Conservation (phyloP, 345 rosid species). For the Mangifera indica region DNA sequence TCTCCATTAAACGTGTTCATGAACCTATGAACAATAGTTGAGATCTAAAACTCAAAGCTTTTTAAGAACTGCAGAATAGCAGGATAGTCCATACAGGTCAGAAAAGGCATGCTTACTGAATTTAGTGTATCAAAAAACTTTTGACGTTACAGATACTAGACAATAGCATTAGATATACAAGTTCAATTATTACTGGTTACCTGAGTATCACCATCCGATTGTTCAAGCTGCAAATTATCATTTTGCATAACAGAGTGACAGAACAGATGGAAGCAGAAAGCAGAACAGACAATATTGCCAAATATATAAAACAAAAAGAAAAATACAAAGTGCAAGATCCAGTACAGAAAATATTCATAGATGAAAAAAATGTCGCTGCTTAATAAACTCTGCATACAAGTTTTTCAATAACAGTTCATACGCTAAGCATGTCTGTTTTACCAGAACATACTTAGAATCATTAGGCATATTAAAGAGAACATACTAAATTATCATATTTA, state of each 20-base stretch:
- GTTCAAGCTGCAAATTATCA: neutral
- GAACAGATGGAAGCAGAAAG: neutral
- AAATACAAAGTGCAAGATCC: neutral
- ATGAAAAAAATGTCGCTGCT: neutral
- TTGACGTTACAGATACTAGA: neutral
- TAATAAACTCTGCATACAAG: too few species aligned
- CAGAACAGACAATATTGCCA: neutral
- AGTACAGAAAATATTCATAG: neutral
- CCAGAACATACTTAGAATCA: neutral
- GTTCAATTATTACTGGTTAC: neutral
- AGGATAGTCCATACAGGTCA: neutral
- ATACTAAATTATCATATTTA: neutral
- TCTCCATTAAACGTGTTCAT: neutral
- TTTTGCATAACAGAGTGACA: neutral
- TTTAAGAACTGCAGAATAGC: too few species aligned
- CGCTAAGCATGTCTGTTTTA: too few species aligned
- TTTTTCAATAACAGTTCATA: neutral
- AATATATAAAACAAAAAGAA: too few species aligned
- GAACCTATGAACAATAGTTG: neutral
- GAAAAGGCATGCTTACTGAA: neutral
- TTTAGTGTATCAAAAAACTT: neutral
- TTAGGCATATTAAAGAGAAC: neutral
- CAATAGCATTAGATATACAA: too few species aligned
- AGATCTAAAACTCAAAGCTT: neutral
- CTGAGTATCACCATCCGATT: neutral